Conservation (phyloP, 148 eudicot genomes). For the Chenopodium berlandieri region DNA sequence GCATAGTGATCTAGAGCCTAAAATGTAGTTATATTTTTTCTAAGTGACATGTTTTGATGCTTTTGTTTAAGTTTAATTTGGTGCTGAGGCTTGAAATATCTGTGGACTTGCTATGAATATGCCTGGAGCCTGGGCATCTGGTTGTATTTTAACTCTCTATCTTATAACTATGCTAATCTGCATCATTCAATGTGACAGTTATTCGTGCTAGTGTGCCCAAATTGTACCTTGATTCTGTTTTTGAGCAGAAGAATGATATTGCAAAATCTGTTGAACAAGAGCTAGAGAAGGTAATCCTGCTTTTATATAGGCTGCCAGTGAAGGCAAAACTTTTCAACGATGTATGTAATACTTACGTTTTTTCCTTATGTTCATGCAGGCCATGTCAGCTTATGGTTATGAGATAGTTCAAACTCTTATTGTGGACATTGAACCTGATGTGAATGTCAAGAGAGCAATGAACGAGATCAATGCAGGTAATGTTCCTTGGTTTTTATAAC, state of each 20-base stretch:
- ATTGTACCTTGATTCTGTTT: constrained; percentile 50
- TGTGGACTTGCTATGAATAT: background rate
- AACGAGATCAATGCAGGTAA: constrained; percentile 83
- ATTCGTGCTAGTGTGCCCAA: constrained; percentile 69
- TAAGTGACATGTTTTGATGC: background rate
- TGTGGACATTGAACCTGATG: constrained; percentile 80
- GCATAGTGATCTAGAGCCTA: background rate
- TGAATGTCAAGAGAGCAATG: constrained; percentile 73
- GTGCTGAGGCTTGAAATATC: background rate
- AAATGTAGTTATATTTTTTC: background rate
- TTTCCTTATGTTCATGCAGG: constrained; percentile 37
- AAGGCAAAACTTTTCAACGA: background rate
- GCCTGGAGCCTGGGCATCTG: background rate
- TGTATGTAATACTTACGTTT: background rate
- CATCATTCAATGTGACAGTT: constrained; percentile 34
- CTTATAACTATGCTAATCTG: background rate
- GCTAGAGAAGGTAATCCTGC: constrained; percentile 52
- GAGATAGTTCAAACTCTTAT: constrained; percentile 84
- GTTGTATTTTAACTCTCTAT: background rate
- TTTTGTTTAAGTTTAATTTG: background rate
- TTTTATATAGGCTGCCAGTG: constrained; percentile 1
- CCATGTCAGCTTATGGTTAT: constrained; percentile 74
- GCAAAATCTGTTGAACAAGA: constrained; percentile 74
- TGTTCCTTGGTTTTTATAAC: background rate
- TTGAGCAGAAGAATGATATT: constrained; percentile 83